Evolutionary conservation across 73 alveolate genomes (phyloP), one percentile per base, ranked within the genome.

Genomic region (Breviolum minutum): DNA sequence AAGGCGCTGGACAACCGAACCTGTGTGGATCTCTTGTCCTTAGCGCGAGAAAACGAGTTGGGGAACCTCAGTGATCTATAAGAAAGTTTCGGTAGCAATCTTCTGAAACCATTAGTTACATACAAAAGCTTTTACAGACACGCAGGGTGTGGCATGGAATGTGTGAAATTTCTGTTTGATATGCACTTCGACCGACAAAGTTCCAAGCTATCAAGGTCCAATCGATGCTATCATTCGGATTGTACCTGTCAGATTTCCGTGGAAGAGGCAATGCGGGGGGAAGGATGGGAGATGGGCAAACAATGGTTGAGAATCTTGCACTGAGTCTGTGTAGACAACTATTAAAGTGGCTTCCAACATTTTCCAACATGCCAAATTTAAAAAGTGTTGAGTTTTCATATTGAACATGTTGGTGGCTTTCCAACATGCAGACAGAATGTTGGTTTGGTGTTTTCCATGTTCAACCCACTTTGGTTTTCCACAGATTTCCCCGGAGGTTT

Each of bases 21-120:
- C 89, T 92, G 97, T 24, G 90, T 71, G 73, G 97, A 92, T 61
- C 68, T 92, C 54, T 66, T 92, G 81, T 63, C 97, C 20, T 80
- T 92, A 19, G 90, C 97, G 48, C 80, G 22, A 8, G 97, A 92
- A 63, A 61, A 32, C 89, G 79, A 48, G 97, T 68, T 68, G 32
- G 90, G 64, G 73, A 32, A 7, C 54, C 91, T 54, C 73, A 82
- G 73, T 14, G 74, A 73, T 40, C 77, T 68, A 22, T 68, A 17
- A 22, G 77, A 68, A 68, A 2, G 54, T 40, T 40, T 40, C 54
- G 3, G 54, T 40, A 40, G 54, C 54, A 40, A 40, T 3, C 54
- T 0, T 40, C 3, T 40, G 54, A 40, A 40, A 40, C 54, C 54
- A 40, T 40, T 40, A 40, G 54, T 40, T 40, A 40, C 54, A 40